Evolutionary conservation across 148 eudicot species (phyloP).

Genomic region (Diospyros kaki): DNA sequence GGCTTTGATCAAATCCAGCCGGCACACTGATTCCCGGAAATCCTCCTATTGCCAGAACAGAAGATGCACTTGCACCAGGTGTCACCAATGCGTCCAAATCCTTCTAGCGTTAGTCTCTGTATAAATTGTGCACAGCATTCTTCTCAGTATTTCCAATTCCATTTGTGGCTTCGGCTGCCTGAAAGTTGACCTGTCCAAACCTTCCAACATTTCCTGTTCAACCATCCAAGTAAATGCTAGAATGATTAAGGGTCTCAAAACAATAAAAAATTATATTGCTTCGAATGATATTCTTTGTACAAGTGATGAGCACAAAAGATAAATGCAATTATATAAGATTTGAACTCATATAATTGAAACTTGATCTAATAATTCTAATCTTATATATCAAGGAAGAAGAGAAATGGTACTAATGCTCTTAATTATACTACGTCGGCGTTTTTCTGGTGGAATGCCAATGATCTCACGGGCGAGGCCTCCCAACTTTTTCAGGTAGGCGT

Average conservation of each 20-base stretch:
- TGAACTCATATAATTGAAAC: too few relatives aligned
- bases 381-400: too few relatives aligned
- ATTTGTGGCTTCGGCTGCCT: constrained; percentile 29
- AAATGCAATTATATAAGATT: too few relatives aligned
- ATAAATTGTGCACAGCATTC: constrained; percentile 10
- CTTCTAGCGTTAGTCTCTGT: constrained; percentile 10
- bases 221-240: too few relatives aligned
- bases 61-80: constrained; percentile 13
- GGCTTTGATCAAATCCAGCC: constrained; percentile 33
- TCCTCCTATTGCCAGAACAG: constrained; percentile 42
- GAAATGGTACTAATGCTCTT: neutral
- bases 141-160: constrained; percentile 29
- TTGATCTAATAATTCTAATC: too few relatives aligned
- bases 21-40: constrained; percentile 44
- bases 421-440: constrained; percentile 20
- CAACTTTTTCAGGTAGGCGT: constrained; percentile 25
- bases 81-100: constrained; percentile 42
- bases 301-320: too few relatives aligned
- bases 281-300: too few relatives aligned
- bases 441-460: constrained; percentile 34
- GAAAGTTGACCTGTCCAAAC: constrained; percentile 27
- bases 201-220: constrained; percentile 18
- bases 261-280: too few relatives aligned
- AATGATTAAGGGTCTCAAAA: too few relatives aligned
- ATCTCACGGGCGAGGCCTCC: constrained; percentile 24